Conservation (phyloP, 192 early-diverging fungal species). For the Powellomyces hirtus region DNA sequence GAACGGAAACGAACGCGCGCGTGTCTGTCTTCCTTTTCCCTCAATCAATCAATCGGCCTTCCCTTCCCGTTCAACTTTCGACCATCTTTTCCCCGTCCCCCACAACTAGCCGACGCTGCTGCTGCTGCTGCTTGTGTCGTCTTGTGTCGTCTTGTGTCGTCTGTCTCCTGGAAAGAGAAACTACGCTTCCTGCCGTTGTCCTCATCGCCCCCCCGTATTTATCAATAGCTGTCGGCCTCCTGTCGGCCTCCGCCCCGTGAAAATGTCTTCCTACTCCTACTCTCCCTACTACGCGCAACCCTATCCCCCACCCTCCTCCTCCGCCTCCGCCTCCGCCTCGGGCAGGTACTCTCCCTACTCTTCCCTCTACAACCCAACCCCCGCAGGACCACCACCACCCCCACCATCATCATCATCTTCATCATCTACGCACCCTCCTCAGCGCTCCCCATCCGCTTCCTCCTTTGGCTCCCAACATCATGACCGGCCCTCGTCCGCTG, state of each 20-base stretch:
- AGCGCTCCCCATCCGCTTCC: not conserved
- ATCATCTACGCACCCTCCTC: not conserved
- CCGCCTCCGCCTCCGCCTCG: no score
- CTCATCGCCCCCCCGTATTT: no score
- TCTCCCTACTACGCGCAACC: constrained; percentile 19
- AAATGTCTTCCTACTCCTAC: constrained; percentile 8
- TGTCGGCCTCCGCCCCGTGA: not conserved
- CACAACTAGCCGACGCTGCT: no score
- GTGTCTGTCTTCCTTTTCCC: no score
- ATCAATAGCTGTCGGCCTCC: no score
- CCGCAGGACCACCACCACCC: not conserved
- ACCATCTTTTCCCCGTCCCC: no score
- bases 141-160: no score
- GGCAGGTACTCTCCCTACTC: constrained; percentile 9
- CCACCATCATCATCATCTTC: not conserved
- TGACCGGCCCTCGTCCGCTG: not conserved
- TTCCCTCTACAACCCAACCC: not conserved
- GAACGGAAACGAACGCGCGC: no score
- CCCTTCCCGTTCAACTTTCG: no score
- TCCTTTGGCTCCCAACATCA: not conserved
- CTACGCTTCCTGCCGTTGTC: not conserved
- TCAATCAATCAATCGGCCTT: no score
- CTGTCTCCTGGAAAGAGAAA: no score
- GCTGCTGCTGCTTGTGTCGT: no score
- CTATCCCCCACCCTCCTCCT: constrained; percentile 5